These are phyloP conservation scores for Diplodia intermedia DNA, from an alignment of 2,329 filamentous ascomycete species.

Conservation along the genomic window DNA sequence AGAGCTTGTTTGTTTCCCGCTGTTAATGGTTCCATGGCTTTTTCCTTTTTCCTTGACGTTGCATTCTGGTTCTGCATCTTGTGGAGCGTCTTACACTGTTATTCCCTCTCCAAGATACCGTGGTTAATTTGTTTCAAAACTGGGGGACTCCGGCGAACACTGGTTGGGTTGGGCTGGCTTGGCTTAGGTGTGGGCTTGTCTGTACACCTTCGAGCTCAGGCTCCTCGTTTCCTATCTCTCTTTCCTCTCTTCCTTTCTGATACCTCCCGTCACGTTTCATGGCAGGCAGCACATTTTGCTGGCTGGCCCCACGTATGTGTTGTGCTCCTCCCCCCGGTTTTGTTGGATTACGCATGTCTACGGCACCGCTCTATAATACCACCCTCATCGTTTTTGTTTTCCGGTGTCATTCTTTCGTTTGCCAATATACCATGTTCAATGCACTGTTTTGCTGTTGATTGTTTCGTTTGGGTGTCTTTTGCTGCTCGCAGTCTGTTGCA, in stretches of 20 bases:
- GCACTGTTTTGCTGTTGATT: conserved; percentile 12
- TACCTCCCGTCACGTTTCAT: conserved; percentile 23
- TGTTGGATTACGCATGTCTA: conserved; percentile 30
- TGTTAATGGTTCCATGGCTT: conserved; percentile 29
- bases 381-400: conserved; percentile 24
- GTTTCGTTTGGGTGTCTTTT: conserved; percentile 5
- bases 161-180: conserved; percentile 33
- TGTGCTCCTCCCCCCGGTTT: conserved; percentile 30
- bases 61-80: conserved; percentile 32
- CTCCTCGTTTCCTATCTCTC: conserved; percentile 26
- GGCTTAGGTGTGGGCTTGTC: conserved; percentile 33
- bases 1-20: conserved; percentile 23
- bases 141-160: conserved; percentile 33
- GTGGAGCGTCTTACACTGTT: conserved; percentile 26
- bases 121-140: conserved; percentile 32
- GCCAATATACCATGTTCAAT: conserved; percentile 33
- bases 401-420: conserved; percentile 32
- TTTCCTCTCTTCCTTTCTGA: conserved; percentile 29
- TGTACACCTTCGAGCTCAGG: conserved; percentile 32
- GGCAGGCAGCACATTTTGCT: conserved; percentile 29
- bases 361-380: conserved; percentile 32
- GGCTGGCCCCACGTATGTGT: conserved; percentile 33
- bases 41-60: conserved; percentile 14
- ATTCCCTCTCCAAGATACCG: conserved; percentile 29
- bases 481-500: conserved; percentile 4